Base-by-base conservation (phyloP, 257 asterid species). In the Solanum virginianum region DNA sequence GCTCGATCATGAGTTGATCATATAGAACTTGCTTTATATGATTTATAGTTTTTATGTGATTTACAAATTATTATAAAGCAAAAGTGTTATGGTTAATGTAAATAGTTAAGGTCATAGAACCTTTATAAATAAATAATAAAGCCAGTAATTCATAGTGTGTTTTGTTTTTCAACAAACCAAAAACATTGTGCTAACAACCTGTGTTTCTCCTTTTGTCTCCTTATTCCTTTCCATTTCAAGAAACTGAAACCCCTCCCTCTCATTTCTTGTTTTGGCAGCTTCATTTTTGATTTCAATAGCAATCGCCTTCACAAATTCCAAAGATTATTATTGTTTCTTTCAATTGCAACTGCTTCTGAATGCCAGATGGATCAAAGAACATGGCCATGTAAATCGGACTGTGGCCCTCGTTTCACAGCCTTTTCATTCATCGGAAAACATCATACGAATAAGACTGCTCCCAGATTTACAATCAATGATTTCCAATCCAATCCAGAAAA, bases 331-430 rank as follows among this genome's bases (percentile, higher is more conserved):
- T 65, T 36, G 0, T 29, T 65, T 29, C 17, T 26, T 65, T 39
- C 4, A 18, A 41, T 70, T 63, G 3, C 82, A 26, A 22, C 47
- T 32, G 22, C 36, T 15, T 10, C 65, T 26, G 47, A 77, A 53
- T 26, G 12, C 26, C 82, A 77, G 43, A 92, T 89, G 93, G 88
- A 88, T 88, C 93, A 87, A 54, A 85, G 57, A 82, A 80, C 89
- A 65, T 87, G 94, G 93, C 92, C 92, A 4, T 82, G 84, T 69
- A 89, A 87, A 81, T 89, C 93, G 17, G 87, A 80, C 20, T n/a
- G 24, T 75, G 62, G 63, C 70, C 88, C 87, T 41, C 89, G 82
- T 79, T 93, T 89, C 89, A 57, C 88, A 17, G 83, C 91, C 77
- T 82, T 88, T 43, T 87, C 90, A 26, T 86, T 86, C 18, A 80